Evolutionary conservation across 2,329 filamentous ascomycete genomes (phyloP), one percentile per base, ranked within the genome.

Genomic region (Fusarium stilboides): DNA sequence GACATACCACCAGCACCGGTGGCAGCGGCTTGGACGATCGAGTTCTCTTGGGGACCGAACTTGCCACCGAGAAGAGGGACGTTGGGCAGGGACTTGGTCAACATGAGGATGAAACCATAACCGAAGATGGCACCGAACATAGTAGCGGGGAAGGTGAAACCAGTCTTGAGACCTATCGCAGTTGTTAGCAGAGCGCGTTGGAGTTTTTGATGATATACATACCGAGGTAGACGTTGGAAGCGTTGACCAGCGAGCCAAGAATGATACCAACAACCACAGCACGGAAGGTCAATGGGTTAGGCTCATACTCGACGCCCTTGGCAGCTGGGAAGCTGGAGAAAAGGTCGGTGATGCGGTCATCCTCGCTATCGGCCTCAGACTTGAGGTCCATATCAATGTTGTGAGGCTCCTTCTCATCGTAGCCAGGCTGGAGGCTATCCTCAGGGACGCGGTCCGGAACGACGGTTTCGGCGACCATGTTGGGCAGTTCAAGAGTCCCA

Each of bases 1-100:
- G 84, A 82, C 62, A 89, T 80, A 62, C 87, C 87, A 63, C 87
- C 88, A 14, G 88, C 85, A 45, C 87, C 87, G 4, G 86, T 88
- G 6, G 88, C 88, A 49, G 86, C 79, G 4, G 88, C 87, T 74
- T 89, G 87, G 57, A 88, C 81, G 71, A 89, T 89, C 71, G 85
- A 87, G 80, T 89, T 89, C 75, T 89, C 88, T 70, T 87, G 86
- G 12, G 88, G 87, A 3, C 88, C 88, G 63, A 89, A 89, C 31
- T 76, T 76, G 4, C 83, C 84, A 22, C 87, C 87, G 10, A 89
- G 77, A 42, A 85, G 79, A 4, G 86, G 86, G 51, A 88, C 78
- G 40, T 79, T 80, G 13, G 83, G 82, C 20, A 86, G 75, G 9
- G 82, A 77, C 68, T 81, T 85, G 14, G 83, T 84, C n/a, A 88